These are phyloP conservation scores for Rhodomyrtus psidioides DNA, from an alignment of 441 rosid genomes.

Conservation along the genomic window DNA sequence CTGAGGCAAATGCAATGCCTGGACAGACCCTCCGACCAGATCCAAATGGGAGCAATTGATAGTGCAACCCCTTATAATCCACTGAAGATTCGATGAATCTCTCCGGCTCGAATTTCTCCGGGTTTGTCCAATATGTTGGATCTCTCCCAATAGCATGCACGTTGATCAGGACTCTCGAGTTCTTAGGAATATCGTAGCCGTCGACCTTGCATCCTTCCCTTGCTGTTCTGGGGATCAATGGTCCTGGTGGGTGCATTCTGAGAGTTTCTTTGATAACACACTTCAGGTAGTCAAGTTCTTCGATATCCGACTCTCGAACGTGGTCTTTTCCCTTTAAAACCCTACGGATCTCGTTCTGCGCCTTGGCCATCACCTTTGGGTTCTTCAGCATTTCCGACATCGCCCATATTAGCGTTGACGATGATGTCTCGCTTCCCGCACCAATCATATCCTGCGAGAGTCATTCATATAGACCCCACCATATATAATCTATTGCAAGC, in stretches of 20 bases:
- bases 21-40: neutral
- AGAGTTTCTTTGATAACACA: neutral
- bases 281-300: neutral
- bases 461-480: neutral
- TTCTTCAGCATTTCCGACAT: neutral
- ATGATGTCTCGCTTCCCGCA: neutral
- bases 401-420: neutral
- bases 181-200: neutral
- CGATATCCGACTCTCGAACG: neutral
- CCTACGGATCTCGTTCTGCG: neutral
- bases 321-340: neutral
- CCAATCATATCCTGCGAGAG: neutral
- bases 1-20: neutral
- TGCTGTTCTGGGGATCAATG: neutral
- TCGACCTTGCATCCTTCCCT: neutral
- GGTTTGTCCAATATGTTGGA: neutral
- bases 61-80: neutral
- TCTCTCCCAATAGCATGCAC: neutral
- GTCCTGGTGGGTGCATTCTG: neutral
- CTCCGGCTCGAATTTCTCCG: neutral
- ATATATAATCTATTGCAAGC: neutral
- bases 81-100: neutral
- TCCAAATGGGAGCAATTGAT: neutral
- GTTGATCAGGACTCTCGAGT: neutral
- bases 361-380: neutral